phyloP scores from a whole-genome alignment of 208 protist species.

The Acanthamoeba sp. region DNA sequence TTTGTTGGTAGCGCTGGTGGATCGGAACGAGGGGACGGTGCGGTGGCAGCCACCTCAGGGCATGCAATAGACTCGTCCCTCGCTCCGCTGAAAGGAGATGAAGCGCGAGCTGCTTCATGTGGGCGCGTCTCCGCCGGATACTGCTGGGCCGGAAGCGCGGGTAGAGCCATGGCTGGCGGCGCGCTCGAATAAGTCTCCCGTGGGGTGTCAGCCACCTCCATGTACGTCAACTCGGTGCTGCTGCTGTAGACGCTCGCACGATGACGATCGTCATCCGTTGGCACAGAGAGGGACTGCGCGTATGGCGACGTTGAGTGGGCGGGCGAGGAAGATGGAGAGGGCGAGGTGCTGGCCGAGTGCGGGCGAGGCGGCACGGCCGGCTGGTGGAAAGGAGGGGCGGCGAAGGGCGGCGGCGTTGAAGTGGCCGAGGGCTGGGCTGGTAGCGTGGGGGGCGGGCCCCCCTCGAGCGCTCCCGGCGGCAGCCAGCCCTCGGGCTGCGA shows the following conservation, averaged over 20 bases:
- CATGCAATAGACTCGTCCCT: too few species aligned
- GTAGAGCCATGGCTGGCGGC: background rate
- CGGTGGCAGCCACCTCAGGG: too few species aligned
- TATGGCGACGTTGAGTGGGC: background rate
- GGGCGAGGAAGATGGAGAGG: background rate
- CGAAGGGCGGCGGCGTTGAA: background rate
- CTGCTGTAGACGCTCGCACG: too few species aligned
- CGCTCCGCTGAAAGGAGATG: too few species aligned
- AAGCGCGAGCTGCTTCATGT: too few species aligned
- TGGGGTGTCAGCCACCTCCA: background rate
- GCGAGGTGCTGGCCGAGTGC: background rate
- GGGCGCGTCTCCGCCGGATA: background rate
- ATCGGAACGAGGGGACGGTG: too few species aligned
- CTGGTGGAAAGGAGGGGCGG: background rate
- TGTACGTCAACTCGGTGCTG: background rate
- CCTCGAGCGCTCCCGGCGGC: background rate
- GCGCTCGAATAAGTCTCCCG: background rate
- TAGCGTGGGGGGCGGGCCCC: background rate
- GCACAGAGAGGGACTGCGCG: background rate
- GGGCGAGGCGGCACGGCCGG: background rate
- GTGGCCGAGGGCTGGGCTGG: background rate
- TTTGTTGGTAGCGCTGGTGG: too few species aligned
- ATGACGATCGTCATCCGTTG: too few species aligned
- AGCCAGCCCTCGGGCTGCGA: background rate
- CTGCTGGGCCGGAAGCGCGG: background rate